These are phyloP conservation scores for Fusarium poae DNA, from an alignment of 2,329 filamentous ascomycete species.

Conservation along the genomic window DNA sequence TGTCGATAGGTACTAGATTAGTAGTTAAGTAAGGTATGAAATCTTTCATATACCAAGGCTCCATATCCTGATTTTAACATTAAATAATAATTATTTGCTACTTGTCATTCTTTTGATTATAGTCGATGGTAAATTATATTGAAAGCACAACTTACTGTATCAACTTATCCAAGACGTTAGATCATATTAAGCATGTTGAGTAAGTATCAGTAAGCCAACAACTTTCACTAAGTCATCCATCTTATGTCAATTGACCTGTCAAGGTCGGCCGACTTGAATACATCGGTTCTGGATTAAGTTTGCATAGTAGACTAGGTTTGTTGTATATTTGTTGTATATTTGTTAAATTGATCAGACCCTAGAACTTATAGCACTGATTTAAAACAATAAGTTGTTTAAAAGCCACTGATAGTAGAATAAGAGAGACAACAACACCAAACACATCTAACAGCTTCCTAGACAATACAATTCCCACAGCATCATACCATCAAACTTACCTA, in stretches of 20 bases:
- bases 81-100: not conserved
- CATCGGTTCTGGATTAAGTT: not conserved
- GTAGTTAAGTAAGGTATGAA: too few species aligned
- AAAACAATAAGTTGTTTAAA: not conserved
- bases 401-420: not conserved
- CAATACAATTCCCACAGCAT: not conserved
- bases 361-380: not conserved
- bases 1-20: too few species aligned
- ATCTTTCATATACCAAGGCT: too few species aligned
- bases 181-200: conserved; percentile 25
- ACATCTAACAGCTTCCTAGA: not conserved
- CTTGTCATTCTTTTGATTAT: too few species aligned
- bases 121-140: not conserved
- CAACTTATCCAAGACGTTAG: not conserved
- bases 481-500: not conserved
- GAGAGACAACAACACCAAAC: too few species aligned
- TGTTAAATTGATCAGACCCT: not conserved
- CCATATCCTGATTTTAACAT: too few species aligned
- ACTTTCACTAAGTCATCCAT: not conserved
- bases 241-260: not conserved
- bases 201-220: conserved; percentile 36
- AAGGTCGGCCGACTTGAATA: not conserved
- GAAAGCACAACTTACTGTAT: not conserved
- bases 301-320: too few species aligned
- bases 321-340: not conserved